A percentile compares a stretch with the other conserved stretches of the same genome.
Evolutionary conservation across 2,329 filamentous ascomycete species (phyloP).

Genomic region (Colletotrichum neosansevieriae): DNA sequence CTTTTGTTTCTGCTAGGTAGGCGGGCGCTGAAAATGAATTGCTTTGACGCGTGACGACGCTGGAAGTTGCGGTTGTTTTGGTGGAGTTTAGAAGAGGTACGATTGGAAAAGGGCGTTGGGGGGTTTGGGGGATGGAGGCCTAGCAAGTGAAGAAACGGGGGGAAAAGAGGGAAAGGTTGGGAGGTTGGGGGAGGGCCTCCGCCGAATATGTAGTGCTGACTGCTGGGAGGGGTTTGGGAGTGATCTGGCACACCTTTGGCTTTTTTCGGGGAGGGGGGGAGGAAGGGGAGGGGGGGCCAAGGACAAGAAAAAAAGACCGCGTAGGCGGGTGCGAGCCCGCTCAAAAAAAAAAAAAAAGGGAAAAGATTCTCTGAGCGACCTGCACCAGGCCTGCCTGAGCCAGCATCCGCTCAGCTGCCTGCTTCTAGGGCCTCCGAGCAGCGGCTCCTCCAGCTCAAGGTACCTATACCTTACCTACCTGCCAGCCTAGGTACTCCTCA

Average conservation of each 20-base stretch:
- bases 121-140: conserved; percentile 31
- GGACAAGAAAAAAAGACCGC: conserved; percentile 44
- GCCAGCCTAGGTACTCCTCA: background rate
- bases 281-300: conserved; percentile 30
- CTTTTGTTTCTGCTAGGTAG: conserved; percentile 9
- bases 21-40: conserved; percentile 35
- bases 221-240: conserved; percentile 36
- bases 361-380: background rate
- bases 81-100: conserved; percentile 45
- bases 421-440: conserved; percentile 20
- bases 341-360: conserved; percentile 26
- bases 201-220: conserved; percentile 40
- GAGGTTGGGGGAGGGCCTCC: conserved; percentile 42
- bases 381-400: background rate
- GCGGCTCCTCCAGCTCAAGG: background rate
- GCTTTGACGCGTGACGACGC: conserved; percentile 37
- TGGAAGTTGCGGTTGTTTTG: conserved; percentile 43
- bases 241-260: conserved; percentile 33
- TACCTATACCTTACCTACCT: too few species aligned
- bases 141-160: conserved; percentile 39
- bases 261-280: background rate
- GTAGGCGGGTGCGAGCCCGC: conserved; percentile 48
- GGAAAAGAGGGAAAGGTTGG: conserved; percentile 43
- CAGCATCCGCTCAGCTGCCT: conserved; percentile 12
- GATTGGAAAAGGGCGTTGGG: conserved; percentile 43